Conservation (phyloP, 805 yeast species). For the Candida maesae region DNA sequence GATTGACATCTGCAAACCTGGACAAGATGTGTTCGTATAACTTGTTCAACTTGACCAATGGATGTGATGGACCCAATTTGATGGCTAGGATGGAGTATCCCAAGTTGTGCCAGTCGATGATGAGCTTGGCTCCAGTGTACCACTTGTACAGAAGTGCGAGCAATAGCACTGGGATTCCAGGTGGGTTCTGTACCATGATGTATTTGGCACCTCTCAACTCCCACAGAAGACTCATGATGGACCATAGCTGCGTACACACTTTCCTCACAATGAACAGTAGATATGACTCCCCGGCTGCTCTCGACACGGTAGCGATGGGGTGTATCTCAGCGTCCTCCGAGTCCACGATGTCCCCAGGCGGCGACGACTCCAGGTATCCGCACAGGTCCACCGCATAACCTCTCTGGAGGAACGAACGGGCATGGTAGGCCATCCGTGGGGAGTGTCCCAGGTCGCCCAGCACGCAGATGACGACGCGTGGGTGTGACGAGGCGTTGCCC, state of each 20-base stretch:
- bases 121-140: conserved; percentile 53
- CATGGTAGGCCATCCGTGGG: conserved; percentile 93
- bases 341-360: conserved; percentile 48
- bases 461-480: conserved; percentile 72
- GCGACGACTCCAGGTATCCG: conserved; percentile 66
- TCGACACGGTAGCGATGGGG: conserved; percentile 40
- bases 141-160: conserved; percentile 53
- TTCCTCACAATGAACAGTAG: conserved; percentile 55
- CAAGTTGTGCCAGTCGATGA: conserved; percentile 96
- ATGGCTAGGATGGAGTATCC: conserved; percentile 79
- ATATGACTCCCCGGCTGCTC: conserved; percentile 44
- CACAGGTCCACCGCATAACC: conserved; percentile 79
- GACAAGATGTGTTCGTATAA: conserved; percentile 64
- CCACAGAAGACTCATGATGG: conserved; percentile 46
- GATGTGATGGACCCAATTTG: conserved; percentile 49
- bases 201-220: conserved; percentile 58
- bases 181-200: conserved; percentile 86
- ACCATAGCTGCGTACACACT: conserved; percentile 50
- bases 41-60: conserved; percentile 56
- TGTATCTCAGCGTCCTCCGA: conserved; percentile 50
- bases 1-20: conserved; percentile 59
- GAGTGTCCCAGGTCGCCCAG: conserved; percentile 94
- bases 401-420: conserved; percentile 60
- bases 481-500: conserved; percentile 35
- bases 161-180: conserved; percentile 77